Conservation (phyloP, 2,329 filamentous ascomycete species). For the Cercospora canescens region DNA sequence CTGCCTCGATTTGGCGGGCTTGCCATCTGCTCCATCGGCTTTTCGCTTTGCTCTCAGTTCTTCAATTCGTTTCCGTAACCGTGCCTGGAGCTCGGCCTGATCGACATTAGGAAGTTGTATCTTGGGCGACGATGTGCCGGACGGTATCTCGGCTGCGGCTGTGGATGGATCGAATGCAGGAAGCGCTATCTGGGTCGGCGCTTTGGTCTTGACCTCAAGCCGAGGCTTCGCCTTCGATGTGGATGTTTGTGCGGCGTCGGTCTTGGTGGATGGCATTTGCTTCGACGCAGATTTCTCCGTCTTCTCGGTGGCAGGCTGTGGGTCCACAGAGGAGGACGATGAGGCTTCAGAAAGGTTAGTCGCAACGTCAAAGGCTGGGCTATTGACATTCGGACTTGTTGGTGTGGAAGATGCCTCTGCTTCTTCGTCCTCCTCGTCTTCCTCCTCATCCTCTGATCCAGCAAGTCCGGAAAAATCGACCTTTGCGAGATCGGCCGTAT, state of each 20-base stretch:
- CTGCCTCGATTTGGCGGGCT: conserved; percentile 80
- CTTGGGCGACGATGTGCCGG: conserved; percentile 35
- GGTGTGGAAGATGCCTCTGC: conserved; percentile 38
- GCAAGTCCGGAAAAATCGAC: conserved; percentile 36
- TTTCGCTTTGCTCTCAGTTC: conserved; percentile 82
- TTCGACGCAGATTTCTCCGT: conserved; percentile 15
- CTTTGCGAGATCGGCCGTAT: conserved; percentile 30
- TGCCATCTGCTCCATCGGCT: conserved; percentile 79
- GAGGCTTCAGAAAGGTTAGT: conserved; percentile 44
- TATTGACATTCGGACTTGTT: conserved; percentile 39
- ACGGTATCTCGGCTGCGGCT: conserved; percentile 18
- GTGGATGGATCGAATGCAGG: conserved; percentile 16
- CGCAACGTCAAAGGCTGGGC: conserved; percentile 43
- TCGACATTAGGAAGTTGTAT: conserved; percentile 58
- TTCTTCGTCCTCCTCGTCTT: conserved; percentile 33
- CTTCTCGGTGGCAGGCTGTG: conserved; percentile 33
- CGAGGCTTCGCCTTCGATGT: conserved; percentile 17
- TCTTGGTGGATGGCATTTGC: conserved; percentile 14
- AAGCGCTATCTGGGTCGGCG: conserved; percentile 30
- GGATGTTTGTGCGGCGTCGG: background rate
- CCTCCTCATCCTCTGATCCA: conserved; percentile 21
- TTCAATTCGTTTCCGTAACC: conserved; percentile 80
- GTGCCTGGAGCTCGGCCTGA: conserved; percentile 72
- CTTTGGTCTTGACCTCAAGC: conserved; percentile 30
- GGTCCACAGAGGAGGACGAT: conserved; percentile 48